Base-by-base conservation (phyloP, 2,329 filamentous ascomycete genomes). In the Penicillium sclerotigenum region DNA sequence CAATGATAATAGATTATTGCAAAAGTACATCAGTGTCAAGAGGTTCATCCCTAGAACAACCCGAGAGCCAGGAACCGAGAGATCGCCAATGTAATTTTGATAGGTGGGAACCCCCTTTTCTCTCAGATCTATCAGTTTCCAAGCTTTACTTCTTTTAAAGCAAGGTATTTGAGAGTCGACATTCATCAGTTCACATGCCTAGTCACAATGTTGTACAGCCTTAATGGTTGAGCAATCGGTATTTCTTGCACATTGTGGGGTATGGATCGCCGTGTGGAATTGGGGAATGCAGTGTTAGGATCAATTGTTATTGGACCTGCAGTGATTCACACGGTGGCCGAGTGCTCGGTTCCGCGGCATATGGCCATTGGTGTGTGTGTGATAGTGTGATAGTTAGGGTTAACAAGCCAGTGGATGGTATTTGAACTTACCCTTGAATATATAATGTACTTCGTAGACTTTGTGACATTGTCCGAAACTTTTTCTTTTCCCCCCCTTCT, bases 251-350 rank as follows among this genome's bases (percentile, higher is more conserved):
- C 38, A n/a, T 20, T 65, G 64, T 65, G 63, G 59, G 60, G 61
- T 49, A 60, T 58, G 63, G 64, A 65, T 65, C 61, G 51, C 31
- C 60, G 31, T 47, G 51, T 61, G 61, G 55, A 57, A 59, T 54
- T 36, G 54, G 47, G 48, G 46, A 46, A 45, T 63, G 52, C 59
- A 50, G 54, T 40, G 47, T 40, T 43, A 31, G 50, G 50, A 50
- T 33, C 11, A 46, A 45, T 45, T 51, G 29, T 46, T 46, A 65
- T 66, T 64, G 58, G 64, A 54, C 40, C 51, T 42, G 38, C 26
- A 41, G 47, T 34, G 36, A 43, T 47, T 58, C 54, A 26, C 37
- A 38, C 53, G 7, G 22, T 47, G 40, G 43, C 33, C 40, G 41
- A 52, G 50, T 38, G 47, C 49, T 45, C 45, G 49, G 51, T 52